phyloP scores from a whole-genome alignment of 306 rosid genomes.

The Lithocarpus polystachyus region DNA sequence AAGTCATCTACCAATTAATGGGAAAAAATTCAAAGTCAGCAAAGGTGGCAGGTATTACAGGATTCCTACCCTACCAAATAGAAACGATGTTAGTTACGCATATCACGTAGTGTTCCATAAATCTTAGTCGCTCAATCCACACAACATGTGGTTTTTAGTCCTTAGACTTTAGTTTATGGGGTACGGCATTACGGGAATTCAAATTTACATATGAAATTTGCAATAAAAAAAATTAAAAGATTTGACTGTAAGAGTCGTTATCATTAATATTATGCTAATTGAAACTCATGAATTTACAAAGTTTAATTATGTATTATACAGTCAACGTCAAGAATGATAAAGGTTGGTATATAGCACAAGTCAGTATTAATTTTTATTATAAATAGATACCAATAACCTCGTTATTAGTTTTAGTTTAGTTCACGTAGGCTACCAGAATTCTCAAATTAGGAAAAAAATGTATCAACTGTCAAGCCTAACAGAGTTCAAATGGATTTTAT shows the following conservation, averaged over 20 bases:
- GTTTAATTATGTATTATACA: too few relatives aligned
- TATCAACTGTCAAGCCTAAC: too few relatives aligned
- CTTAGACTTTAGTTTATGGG: not conserved
- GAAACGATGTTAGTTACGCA: not conserved
- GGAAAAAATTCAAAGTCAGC: constrained; percentile 2
- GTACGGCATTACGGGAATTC: not conserved
- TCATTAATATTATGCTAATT: too few relatives aligned
- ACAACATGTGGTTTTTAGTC: not conserved
- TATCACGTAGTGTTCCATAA: not conserved
- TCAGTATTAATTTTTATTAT: not conserved
- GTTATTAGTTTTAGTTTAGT: not conserved
- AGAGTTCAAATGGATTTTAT: too few relatives aligned
- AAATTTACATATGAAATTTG: not conserved
- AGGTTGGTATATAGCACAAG: not conserved
- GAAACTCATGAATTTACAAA: too few relatives aligned
- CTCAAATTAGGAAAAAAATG: not conserved
- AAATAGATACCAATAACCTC: not conserved
- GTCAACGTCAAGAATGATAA: not conserved
- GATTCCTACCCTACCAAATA: constrained; percentile 3
- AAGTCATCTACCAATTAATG: constrained; percentile 9
- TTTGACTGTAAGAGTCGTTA: too few relatives aligned
- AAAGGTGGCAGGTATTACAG: constrained; percentile 2
- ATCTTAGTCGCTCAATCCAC: not conserved
- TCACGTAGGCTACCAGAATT: not conserved
- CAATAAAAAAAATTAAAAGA: not conserved